Base-by-base conservation (phyloP, 2,329 filamentous ascomycete genomes). In the Microascus cirrosus region DNA sequence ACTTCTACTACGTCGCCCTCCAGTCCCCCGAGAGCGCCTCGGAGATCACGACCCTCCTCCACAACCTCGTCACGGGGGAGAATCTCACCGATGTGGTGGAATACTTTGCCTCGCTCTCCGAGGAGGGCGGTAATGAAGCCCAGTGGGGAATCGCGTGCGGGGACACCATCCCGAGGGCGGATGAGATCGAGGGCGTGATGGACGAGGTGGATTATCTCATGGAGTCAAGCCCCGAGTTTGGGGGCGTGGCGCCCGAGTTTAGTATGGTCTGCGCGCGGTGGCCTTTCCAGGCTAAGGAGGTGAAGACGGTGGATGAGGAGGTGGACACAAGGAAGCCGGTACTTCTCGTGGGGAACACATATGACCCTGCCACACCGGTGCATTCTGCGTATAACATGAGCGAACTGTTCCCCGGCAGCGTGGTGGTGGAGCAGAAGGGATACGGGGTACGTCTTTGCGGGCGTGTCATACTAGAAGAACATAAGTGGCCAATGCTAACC, bases 331-430 rank as follows among this genome's bases (percentile, higher is more conserved):
- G 60, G 10, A 68, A 71, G 18, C 77, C 77, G 1, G 70, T 79
- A 36, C 62, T 79, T 22, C 78, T 73, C 61, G 66, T 79, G 8
- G 70, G 71, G 13, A 77, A 77, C 60, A 62, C 66, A 34, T 71
- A 71, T 18, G 77, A 79, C 60, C 78, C 77, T 48, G 70, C 78
- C 22, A 79, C 77, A 18, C 77, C 77, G 20, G 62, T 74, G 3
- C 62, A 71, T 22, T 77, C 74, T 60, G 75, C 77, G 3, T 59
- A 69, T 18, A 75, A 73, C 59, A 75, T 76, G 67, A 73, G 67
- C n/a, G 67, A 65, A 2, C 68, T 71, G 0, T 81, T 80, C 56
- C 69, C 70, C 0, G 72, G 70, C 12, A 79, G 77, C 0, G 70
- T 72, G 0, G 67, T 81, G 5, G 64, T 81, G 28, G 69, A 74